Percentiles rank a stretch among this genome's conserved stretches.
Evolutionary conservation across 805 yeast genomes (phyloP).

Genomic region (Yamadazyma nakazawae): DNA sequence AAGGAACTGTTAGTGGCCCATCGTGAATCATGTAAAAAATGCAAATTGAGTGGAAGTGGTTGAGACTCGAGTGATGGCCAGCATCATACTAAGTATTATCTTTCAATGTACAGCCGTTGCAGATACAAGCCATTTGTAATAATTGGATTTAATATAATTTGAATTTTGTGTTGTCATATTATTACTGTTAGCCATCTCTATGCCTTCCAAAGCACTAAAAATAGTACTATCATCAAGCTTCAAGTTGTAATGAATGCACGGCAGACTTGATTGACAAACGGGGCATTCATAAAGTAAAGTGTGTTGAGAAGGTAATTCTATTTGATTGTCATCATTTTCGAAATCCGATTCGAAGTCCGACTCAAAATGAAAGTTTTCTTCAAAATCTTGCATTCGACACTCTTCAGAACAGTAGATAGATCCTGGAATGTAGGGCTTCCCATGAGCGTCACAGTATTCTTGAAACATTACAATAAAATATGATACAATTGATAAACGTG

Average conservation of each 20-base stretch:
- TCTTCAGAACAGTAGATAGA: constrained; percentile 21
- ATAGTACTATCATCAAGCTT: constrained; percentile 2
- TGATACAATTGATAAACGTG: not conserved
- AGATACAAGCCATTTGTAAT: constrained; percentile 25
- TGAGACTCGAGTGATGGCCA: not conserved
- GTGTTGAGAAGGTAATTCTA: not conserved
- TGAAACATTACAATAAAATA: constrained; percentile 13
- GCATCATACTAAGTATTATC: not conserved
- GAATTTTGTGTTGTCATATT: not conserved
- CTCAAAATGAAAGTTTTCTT: constrained; percentile 6
- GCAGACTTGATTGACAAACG: constrained; percentile 14
- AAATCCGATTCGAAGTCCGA: constrained; percentile 3
- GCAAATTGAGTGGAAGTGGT: not conserved
- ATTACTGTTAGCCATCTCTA: not conserved
- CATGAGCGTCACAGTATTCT: constrained; percentile 21
- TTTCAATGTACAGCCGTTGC: constrained; percentile 7
- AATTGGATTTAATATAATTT: constrained; percentile 14
- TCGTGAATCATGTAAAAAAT: constrained; percentile 3
- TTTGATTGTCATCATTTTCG: constrained; percentile 1
- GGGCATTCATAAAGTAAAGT: constrained; percentile 17
- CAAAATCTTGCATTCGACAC: constrained; percentile 17
- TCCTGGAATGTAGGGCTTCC: constrained; percentile 18
- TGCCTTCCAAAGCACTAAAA: constrained; percentile 3
- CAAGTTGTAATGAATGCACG: constrained; percentile 1
- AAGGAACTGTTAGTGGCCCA: not conserved